A percentile compares a stretch with the other conserved stretches of the same genome.
These are phyloP conservation scores for Boletus sp. DNA, from an alignment of 768 basidiomycete genomes.

Conservation along the genomic window DNA sequence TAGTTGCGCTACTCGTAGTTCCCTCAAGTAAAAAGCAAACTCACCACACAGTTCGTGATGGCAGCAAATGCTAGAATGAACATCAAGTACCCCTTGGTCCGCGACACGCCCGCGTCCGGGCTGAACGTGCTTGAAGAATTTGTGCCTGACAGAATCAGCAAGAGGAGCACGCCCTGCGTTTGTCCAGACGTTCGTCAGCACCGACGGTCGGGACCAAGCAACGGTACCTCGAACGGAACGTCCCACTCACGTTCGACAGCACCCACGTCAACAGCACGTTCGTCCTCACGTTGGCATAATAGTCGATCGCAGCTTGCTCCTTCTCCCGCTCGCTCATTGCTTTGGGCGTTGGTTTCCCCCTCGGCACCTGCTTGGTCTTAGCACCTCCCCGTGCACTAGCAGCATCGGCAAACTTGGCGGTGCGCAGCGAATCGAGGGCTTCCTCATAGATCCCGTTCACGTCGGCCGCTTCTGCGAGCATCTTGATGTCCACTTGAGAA, in stretches of 20 bases:
- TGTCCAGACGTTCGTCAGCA: background rate
- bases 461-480: slow-evolving; percentile 78
- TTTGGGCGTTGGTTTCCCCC: slow-evolving; percentile 17
- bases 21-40: slow-evolving; percentile 10
- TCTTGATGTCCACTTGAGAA: slow-evolving; percentile 84
- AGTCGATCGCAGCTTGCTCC: slow-evolving; percentile 76
- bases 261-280: slow-evolving; percentile 84
- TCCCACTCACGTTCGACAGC: slow-evolving; percentile 65
- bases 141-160: slow-evolving; percentile 63
- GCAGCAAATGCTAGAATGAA: slow-evolving; percentile 83
- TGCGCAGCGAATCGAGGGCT: slow-evolving; percentile 69
- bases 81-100: slow-evolving; percentile 72
- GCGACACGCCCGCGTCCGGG: slow-evolving; percentile 42
- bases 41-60: slow-evolving; percentile 64
- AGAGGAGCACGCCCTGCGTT: slow-evolving; percentile 62
- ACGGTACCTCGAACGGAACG: background rate
- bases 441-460: slow-evolving; percentile 85
- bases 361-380: slow-evolving; percentile 9
- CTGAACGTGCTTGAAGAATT: slow-evolving; percentile 61
- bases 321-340: slow-evolving; percentile 52
- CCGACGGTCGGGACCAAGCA: background rate
- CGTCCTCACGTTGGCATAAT: slow-evolving; percentile 85
- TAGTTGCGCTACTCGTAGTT: background rate
- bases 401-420: slow-evolving; percentile 43
- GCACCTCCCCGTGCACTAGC: background rate